Evolutionary conservation across 2,329 filamentous ascomycete species (phyloP).

Genomic region (Purpureocillium lavendulum): DNA sequence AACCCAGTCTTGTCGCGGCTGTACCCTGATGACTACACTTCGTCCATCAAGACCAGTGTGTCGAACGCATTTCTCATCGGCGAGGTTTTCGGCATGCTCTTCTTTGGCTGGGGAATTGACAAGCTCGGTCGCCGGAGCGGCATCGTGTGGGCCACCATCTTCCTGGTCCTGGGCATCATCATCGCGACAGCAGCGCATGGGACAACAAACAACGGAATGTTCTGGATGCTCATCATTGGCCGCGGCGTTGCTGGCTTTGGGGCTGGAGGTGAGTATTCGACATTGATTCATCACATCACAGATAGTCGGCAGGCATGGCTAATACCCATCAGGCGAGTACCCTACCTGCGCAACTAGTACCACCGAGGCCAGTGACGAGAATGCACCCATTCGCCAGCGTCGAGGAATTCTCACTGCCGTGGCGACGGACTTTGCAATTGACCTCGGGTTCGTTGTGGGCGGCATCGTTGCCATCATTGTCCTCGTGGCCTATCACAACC

Average conservation of each 20-base stretch:
- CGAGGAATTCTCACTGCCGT: constrained; percentile 24
- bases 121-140: constrained; percentile 35
- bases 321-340: constrained; percentile 23
- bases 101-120: constrained; percentile 33
- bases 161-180: constrained; percentile 36
- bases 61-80: constrained; percentile 31
- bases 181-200: constrained; percentile 35
- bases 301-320: no score
- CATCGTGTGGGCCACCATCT: constrained; percentile 34
- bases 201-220: constrained; percentile 32
- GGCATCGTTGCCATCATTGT: constrained; percentile 37
- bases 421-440: constrained; percentile 32
- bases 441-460: constrained; percentile 25
- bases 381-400: constrained; percentile 12
- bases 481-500: constrained; percentile 24
- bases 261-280: constrained; percentile 23
- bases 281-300: no score
- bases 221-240: constrained; percentile 41
- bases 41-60: constrained; percentile 25
- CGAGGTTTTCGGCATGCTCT: constrained; percentile 30
- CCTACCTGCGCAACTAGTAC: constrained; percentile 17
- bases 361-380: constrained; percentile 19
- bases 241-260: constrained; percentile 39
- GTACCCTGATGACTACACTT: constrained; percentile 22
- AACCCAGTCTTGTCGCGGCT: constrained; percentile 19